Percentiles rank a stretch among this genome's conserved stretches.
phyloP scores from a whole-genome alignment of 805 yeast genomes.

The Wickerhamomyces tratensis region DNA sequence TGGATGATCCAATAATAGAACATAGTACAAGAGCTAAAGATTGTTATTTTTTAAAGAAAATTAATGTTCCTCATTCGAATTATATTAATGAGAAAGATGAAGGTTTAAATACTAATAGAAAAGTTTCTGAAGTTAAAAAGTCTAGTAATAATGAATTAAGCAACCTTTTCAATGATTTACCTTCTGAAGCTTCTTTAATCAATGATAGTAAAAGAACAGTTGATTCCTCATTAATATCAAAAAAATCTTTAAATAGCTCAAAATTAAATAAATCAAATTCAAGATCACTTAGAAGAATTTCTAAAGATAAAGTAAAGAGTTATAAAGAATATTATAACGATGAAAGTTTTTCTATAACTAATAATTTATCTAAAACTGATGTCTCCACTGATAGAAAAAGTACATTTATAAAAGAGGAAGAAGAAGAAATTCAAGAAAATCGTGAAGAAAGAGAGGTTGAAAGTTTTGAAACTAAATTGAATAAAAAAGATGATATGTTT shows the following conservation, averaged over 20 bases:
- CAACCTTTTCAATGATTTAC: too few species aligned
- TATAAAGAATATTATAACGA: not conserved
- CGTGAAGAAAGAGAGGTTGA: too few species aligned
- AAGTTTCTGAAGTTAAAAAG: too few species aligned
- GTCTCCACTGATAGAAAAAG: not conserved
- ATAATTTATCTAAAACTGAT: not conserved
- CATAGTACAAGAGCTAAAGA: constrained; percentile 36
- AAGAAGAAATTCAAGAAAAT: too few species aligned
- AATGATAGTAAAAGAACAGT: too few species aligned
- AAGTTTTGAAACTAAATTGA: too few species aligned
- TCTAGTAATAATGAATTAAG: too few species aligned
- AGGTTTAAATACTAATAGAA: too few species aligned
- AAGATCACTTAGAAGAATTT: not conserved
- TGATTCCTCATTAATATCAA: not conserved
- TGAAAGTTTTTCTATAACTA: not conserved
- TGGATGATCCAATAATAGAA: constrained; percentile 54
- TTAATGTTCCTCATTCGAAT: not conserved
- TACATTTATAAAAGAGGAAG: too few species aligned
- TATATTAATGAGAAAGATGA: not conserved
- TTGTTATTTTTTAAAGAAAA: constrained; percentile 24
- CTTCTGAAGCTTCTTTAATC: too few species aligned
- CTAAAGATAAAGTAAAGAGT: not conserved
- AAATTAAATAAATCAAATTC: not conserved
- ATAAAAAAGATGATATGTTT: too few species aligned
- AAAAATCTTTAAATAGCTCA: not conserved